Base-by-base conservation (phyloP, 1,284 basidiomycete genomes). In the Wolfiporia cocos region DNA sequence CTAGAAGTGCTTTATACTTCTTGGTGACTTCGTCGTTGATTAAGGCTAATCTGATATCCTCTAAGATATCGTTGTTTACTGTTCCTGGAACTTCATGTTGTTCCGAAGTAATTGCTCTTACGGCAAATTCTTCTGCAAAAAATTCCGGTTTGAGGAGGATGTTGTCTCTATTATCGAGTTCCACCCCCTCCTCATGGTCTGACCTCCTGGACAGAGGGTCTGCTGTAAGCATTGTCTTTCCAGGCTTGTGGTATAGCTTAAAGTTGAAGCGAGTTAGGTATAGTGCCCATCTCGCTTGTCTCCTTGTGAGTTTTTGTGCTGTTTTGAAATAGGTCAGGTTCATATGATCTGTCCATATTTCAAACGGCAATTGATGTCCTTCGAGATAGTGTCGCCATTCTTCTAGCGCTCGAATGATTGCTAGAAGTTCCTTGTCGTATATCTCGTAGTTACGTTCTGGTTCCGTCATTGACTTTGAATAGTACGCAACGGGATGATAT, bases 311-410 rank as follows among this genome's bases (percentile, higher is more conserved):
- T 9, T 68, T 53, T 3, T 50, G 39, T 36, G 74, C 67, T 0
- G 47, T 49, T 1, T 51, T 3, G 34, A 73, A 68, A 38, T 64
- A 58, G 28, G 67, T 56, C 0, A 74, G 53, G 0, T 64, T 70
- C 0, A 50, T 33, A 42, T 75, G 71, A 46, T 73, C 65, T 0
- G 67, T 68, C 35, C 57, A 61, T 1, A 73, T 50, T 0, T 42
- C 35, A 29, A 73, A 61, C 0, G 42, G 51, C 0, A 41, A 29
- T 0, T 70, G 30, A 0, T 71, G 47, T 12, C 65, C 53, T 0
- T 49, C 37, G 19, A 17, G 26, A 18, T 29, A 28, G 19, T 29
- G 34, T 0, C 54, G 20, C 61, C 63, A 74, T 24, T 65, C 66
- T n/a, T 52, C 40, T 26, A 51, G 34, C 12, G 46, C 26, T 39